Evolutionary conservation across 139 green algal species (phyloP).

Genomic region (Protoeuglena noctilucae): DNA sequence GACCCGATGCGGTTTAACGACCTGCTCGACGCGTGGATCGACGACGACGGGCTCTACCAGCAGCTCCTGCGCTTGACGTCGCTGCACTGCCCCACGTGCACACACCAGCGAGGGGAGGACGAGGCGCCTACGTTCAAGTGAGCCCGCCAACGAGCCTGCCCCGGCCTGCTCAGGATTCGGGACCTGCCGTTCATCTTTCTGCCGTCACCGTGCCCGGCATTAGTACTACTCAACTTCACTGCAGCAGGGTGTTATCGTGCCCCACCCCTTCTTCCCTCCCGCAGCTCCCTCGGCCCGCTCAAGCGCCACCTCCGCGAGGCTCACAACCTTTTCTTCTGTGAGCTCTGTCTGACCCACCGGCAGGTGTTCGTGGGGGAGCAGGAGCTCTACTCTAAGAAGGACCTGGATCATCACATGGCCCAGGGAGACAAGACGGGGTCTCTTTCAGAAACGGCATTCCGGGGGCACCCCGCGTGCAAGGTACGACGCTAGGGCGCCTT

Average conservation of each 20-base stretch:
- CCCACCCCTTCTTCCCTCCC: no score
- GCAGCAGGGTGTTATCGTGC: no score
- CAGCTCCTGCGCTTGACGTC: background rate
- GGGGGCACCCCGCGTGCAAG: constrained; percentile 59
- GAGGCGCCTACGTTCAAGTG: constrained; percentile 9
- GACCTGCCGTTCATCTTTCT: no score
- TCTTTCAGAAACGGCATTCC: constrained; percentile 71
- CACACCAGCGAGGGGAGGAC: background rate
- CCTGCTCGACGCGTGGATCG: constrained; percentile 2
- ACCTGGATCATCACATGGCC: constrained; percentile 59
- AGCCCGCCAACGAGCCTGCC: no score
- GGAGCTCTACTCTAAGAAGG: constrained; percentile 58
- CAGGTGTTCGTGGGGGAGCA: constrained; percentile 90
- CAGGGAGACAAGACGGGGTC: constrained; percentile 52
- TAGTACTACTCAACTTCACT: no score
- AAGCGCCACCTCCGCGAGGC: constrained; percentile 39
- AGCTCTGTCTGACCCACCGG: constrained; percentile 70
- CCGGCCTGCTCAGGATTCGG: no score
- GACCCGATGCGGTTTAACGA: background rate
- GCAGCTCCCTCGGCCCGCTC: constrained; percentile 21
- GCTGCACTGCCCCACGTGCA: background rate
- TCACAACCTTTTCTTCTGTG: constrained; percentile 61
- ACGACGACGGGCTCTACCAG: background rate
- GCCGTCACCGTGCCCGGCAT: no score
- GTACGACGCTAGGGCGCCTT: constrained; percentile 4